Conservation (phyloP, 805 yeast species). For the Monosporozyma unispora region DNA sequence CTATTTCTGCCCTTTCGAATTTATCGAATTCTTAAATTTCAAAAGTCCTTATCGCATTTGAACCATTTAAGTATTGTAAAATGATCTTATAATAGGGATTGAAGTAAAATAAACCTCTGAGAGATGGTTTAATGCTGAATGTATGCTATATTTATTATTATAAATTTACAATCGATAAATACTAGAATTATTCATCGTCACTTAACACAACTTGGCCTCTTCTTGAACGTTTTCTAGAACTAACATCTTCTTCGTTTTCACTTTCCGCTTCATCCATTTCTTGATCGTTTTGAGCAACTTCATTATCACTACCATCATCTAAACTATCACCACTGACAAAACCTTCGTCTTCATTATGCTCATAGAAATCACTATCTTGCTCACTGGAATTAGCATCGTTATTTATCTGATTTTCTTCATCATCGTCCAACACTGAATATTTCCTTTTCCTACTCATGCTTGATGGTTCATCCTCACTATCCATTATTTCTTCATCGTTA, state of each 20-base stretch:
- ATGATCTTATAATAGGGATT: no score
- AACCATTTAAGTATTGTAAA: no score
- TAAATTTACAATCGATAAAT: not conserved
- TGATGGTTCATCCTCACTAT: conserved; percentile 2
- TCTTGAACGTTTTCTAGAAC: not conserved
- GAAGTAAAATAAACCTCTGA: not conserved
- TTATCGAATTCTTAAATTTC: not conserved
- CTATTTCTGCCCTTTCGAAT: not conserved
- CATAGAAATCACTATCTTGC: conserved; percentile 24
- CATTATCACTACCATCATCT: conserved; percentile 34
- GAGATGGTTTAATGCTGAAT: not conserved
- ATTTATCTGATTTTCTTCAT: conserved; percentile 1
- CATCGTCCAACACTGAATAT: not conserved
- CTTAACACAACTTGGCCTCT: not conserved
- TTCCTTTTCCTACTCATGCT: conserved; percentile 1
- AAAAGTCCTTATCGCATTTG: not conserved
- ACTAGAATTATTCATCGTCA: not conserved
- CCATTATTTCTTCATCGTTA: conserved; percentile 1
- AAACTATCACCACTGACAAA: conserved; percentile 28
- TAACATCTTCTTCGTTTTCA: conserved; percentile 17
- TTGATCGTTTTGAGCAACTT: conserved; percentile 10
- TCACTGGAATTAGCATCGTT: conserved; percentile 3
- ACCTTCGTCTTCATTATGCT: conserved; percentile 24
- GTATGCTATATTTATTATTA: not conserved
- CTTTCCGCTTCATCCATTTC: conserved; percentile 16